Conservation (phyloP, 768 basidiomycete species). For the Suillus subluteus region DNA sequence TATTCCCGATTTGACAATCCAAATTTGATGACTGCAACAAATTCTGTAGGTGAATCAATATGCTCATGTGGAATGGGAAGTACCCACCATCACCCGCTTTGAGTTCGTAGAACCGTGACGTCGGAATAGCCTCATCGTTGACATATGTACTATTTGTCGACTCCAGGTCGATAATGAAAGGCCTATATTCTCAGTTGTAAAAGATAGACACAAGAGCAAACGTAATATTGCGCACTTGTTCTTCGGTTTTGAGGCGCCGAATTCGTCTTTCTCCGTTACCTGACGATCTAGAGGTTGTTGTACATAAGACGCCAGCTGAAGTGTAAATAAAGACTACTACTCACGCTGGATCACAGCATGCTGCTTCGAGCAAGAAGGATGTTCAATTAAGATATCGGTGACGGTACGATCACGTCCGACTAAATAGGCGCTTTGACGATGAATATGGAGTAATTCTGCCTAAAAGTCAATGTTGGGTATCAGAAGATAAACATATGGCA, state of each 20-base stretch:
- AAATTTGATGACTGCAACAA: constrained; percentile 75
- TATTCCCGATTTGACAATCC: constrained; percentile 83
- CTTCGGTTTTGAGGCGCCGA: constrained; percentile 72
- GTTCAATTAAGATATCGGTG: constrained; percentile 86
- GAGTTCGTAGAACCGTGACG: constrained; percentile 86
- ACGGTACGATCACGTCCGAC: constrained; percentile 89
- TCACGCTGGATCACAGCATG: constrained; percentile 94
- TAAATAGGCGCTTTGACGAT: constrained; percentile 93
- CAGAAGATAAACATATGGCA: constrained; percentile 14
- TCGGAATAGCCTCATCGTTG: constrained; percentile 84
- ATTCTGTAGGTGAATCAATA: constrained; percentile 15
- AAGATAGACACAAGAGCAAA: constrained; percentile 11
- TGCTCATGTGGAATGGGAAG: neutral
- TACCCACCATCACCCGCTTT: constrained; percentile 76
- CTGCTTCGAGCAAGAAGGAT: constrained; percentile 98
- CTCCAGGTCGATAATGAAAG: constrained; percentile 96
- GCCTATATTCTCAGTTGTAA: constrained; percentile 50
- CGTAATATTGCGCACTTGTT: constrained; percentile 69
- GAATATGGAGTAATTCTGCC: constrained; percentile 87
- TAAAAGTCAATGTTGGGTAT: constrained; percentile 7
- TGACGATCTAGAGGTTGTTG: constrained; percentile 62
- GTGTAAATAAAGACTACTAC: constrained; percentile 28
- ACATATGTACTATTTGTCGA: constrained; percentile 97
- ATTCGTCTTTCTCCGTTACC: constrained; percentile 86
- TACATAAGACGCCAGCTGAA: constrained; percentile 13